Base-by-base conservation (phyloP, 2,329 filamentous ascomycete species). In the Colletotrichum liaoningense region DNA sequence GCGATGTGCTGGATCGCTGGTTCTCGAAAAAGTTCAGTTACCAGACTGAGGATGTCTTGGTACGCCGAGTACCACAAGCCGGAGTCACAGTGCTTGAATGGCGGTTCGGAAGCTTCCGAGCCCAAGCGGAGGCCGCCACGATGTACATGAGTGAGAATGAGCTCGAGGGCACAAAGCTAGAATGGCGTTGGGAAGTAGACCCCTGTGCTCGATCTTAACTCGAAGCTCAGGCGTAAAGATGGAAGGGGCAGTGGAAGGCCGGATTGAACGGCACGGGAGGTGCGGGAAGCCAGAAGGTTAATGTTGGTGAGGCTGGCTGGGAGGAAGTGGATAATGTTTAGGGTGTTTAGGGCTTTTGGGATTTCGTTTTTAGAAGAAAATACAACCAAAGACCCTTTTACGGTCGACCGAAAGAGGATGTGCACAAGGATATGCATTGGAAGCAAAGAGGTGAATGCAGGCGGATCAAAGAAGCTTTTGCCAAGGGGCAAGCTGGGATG, bases 401-500 rank as follows among this genome's bases (percentile, higher is more conserved):
- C 3, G 22, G 35, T 57, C 30, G 14, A 42, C 22, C 52, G 6
- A 42, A 42, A 42, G 22, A 28, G 33, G 52, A 69, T 52, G 59
- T 22, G 59, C n/a, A 33, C 59, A 49, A 42, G 58, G 49, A 63
- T 57, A 12, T 16, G n/a, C 24, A 35, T 22, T 49, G 33, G 30
- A 30, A 33, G 26, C 11, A 33, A 14, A 42, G 16, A 16, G 6
- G 46, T 24, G 56, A 55, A 49, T 49, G 42, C 42, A 49, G 42
- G 42, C 42, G 35, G 67, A 62, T 38, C 59, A 42, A 74, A 73
- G 33, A 73, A 73, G 69, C 69, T 73, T 74, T 74, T 69, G 72
- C 72, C 64, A 69, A 73, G 69, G 58, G 64, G 11, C 38, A n/a
- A 26, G 60, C 55, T 55, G 26, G 54, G 64, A 69, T 64, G 58